phyloP scores from a whole-genome alignment of 2,329 filamentous ascomycete genomes.

The Aulographum hederae region DNA sequence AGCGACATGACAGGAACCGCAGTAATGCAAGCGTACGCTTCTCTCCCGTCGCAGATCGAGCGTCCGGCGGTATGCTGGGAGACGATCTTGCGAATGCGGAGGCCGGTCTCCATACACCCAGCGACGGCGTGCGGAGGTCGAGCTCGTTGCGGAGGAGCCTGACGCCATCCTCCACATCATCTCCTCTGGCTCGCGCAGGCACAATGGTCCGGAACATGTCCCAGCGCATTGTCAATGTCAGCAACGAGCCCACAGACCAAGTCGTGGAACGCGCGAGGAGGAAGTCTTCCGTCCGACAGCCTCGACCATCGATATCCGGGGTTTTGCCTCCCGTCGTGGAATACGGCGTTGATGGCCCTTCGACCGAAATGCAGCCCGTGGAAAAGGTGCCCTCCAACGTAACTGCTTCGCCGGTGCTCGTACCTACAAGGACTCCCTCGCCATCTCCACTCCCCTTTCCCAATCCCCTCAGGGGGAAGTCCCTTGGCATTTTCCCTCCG shows the following conservation, averaged over 20 bases:
- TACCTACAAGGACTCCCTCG: slow-evolving; percentile 2
- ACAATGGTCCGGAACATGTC: slow-evolving; percentile 56
- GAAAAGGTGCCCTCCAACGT: slow-evolving; percentile 21
- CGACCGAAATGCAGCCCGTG: slow-evolving; percentile 13
- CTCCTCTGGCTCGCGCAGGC: slow-evolving; percentile 28
- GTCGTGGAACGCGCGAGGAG: slow-evolving; percentile 54
- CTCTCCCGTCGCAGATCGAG: slow-evolving; percentile 11
- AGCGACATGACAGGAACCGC: slow-evolving; percentile 30
- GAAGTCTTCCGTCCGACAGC: slow-evolving; percentile 37
- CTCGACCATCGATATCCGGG: slow-evolving; percentile 31
- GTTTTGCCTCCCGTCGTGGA: slow-evolving; percentile 9
- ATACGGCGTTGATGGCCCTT: slow-evolving; percentile 24
- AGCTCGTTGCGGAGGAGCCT: slow-evolving; percentile 30
- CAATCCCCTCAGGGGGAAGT: slow-evolving; percentile 76
- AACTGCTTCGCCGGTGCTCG: background rate
- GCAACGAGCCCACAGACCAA: slow-evolving; percentile 64
- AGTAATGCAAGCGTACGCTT: slow-evolving; percentile 37
- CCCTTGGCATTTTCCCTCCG: slow-evolving; percentile 67
- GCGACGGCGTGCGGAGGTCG: slow-evolving; percentile 36
- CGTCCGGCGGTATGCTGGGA: slow-evolving; percentile 31
- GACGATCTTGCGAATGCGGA: slow-evolving; percentile 43
- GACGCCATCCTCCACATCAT: slow-evolving; percentile 24
- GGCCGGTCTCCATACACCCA: slow-evolving; percentile 32
- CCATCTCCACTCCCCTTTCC: slow-evolving; percentile 10
- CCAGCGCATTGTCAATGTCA: slow-evolving; percentile 92